Evolutionary conservation across 768 basidiomycete genomes (phyloP), one percentile per base, ranked within the genome.

Genomic region (Coprinellus micaceus): DNA sequence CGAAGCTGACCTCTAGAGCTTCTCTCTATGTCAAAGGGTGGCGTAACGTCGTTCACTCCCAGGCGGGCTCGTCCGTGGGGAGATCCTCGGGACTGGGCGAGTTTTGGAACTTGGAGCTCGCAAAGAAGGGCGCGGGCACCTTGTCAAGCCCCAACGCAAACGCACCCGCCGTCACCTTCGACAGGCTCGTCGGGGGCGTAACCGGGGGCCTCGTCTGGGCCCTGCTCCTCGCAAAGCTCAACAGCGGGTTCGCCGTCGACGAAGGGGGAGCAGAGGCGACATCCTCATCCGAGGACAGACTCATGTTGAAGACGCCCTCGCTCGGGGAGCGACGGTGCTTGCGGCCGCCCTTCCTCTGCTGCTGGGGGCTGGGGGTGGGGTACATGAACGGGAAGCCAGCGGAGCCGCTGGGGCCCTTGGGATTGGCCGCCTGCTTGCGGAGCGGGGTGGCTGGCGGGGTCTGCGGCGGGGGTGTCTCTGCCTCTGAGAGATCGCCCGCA

Each of bases 41-140:
- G 60, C 59, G 54, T 45, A 55, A 53, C 12, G 44, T 63, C 52
- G 54, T 39, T 43, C 2, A 54, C 46, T 69, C 68, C 78, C 69
- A 78, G 51, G 74, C 71, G 66, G 87, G 84, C 60, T 78, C 73
- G 54, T 87, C 88, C 58, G 83, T 81, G 45, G 89, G 89, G 47
- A 91, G 72, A 66, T 88, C 88, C 58, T 91, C 89, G 52, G 89
- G 89, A 64, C 85, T 89, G 15, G 89, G 89, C 57, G 88, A 89
- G 76, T 90, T 91, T 78, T 91, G 89, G 82, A 90, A 91, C 64
- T 79, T 75, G 29, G 88, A 90, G 64, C 88, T 90, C 61, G 89
- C 89, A 69, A 88, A 91, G 66, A 82, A 89, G 7, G 79, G 79
- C 9, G 65, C 67, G 22, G 64, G 63, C 46, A 17, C 60, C 41